Evolutionary conservation across 768 basidiomycete species (phyloP).

Genomic region (Amanita phalloides): DNA sequence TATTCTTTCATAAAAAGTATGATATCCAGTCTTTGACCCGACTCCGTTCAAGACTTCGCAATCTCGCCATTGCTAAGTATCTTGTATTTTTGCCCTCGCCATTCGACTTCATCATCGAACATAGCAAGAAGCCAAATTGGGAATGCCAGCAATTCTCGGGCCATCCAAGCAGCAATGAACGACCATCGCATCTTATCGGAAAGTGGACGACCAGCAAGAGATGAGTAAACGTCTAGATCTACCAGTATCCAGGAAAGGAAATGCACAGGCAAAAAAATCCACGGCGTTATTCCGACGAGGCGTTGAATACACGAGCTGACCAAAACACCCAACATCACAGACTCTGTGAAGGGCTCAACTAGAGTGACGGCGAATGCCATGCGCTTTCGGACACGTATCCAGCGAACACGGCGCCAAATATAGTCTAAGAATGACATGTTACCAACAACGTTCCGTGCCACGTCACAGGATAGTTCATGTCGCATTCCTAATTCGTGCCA

Average conservation of each 20-base stretch:
- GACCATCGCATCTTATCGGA: conserved; percentile 33
- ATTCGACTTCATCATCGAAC: conserved; percentile 69
- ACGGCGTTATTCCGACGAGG: conserved; percentile 38
- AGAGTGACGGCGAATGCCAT: conserved; percentile 86
- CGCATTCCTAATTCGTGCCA: conserved; percentile 90
- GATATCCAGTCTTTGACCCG: conserved; percentile 16
- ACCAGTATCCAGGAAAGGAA: conserved; percentile 62
- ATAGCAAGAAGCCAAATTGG: conserved; percentile 86
- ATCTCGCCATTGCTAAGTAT: conserved; percentile 70
- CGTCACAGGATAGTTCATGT: conserved; percentile 86
- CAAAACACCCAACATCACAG: conserved; percentile 58
- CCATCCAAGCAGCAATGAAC: conserved; percentile 72
- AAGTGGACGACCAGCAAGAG: conserved; percentile 59
- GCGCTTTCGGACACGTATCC: conserved; percentile 94
- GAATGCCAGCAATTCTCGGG: conserved; percentile 73
- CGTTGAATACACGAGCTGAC: conserved; percentile 43
- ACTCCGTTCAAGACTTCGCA: conserved; percentile 13
- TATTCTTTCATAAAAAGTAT: conserved; percentile 13
- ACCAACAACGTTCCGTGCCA: conserved; percentile 82
- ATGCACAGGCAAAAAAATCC: conserved; percentile 49
- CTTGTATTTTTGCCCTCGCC: conserved; percentile 78
- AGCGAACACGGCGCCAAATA: conserved; percentile 81
- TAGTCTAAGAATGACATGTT: conserved; percentile 82
- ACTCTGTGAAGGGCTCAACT: conserved; percentile 90
- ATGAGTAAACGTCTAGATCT: conserved; percentile 75